Evolutionary conservation across 2,329 filamentous ascomycete genomes (phyloP).

Genomic region (Diaporthe citriasiana): DNA sequence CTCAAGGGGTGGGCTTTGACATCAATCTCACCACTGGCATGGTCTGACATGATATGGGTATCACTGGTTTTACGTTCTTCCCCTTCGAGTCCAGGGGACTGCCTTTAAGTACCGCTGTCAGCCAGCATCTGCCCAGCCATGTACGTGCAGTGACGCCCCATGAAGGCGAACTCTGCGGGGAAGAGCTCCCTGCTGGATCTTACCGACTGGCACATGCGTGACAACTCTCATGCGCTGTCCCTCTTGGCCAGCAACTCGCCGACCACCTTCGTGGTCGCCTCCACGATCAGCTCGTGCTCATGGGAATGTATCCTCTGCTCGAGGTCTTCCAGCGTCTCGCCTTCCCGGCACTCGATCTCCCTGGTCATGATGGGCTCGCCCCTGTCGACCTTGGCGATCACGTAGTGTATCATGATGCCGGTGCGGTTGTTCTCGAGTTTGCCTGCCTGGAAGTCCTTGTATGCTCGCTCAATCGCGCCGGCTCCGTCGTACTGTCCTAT

Average conservation of each 20-base stretch:
- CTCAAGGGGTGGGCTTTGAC: not conserved
- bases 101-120: constrained; percentile 54
- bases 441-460: constrained; percentile 75
- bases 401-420: constrained; percentile 92
- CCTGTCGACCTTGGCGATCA: constrained; percentile 84
- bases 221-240: constrained; percentile 25
- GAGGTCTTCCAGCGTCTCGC: constrained; percentile 75
- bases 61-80: constrained; percentile 4
- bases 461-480: constrained; percentile 83
- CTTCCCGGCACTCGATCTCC: constrained; percentile 76
- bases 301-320: constrained; percentile 80
- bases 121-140: constrained; percentile 50
- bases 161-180: not conserved
- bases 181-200: not conserved
- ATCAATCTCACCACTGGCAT: not conserved
- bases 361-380: constrained; percentile 79
- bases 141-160: not conserved
- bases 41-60: constrained; percentile 26
- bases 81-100: not conserved
- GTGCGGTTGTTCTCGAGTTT: constrained; percentile 78
- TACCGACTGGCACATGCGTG: not conserved
- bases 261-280: constrained; percentile 72
- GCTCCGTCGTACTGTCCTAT: constrained; percentile 82
- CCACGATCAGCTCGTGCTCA: constrained; percentile 85
- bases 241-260: constrained; percentile 53